These are phyloP conservation scores for Barbarea vulgaris DNA, from an alignment of 345 rosid genomes.

Conservation along the genomic window DNA sequence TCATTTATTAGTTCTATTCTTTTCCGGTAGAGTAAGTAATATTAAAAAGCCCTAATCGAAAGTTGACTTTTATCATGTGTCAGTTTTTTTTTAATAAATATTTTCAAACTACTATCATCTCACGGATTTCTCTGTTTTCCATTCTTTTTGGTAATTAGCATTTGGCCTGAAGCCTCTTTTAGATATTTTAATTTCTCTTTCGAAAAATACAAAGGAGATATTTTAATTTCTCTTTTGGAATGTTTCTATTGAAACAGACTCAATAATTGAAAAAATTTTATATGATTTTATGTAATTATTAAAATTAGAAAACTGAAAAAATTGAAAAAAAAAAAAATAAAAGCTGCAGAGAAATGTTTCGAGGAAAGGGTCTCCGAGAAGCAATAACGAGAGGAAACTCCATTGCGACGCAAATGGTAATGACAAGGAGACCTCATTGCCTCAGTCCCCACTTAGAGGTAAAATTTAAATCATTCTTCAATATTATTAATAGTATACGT, in stretches of 20 bases:
- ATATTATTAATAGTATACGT: neutral
- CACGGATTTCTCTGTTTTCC: constrained; percentile 1
- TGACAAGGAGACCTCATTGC: constrained; percentile 47
- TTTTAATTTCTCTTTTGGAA: constrained; percentile 10
- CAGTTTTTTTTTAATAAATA: neutral
- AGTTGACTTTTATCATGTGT: constrained; percentile 27
- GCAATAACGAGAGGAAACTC: constrained; percentile 54
- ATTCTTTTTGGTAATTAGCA: constrained; percentile 23
- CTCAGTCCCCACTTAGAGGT: constrained; percentile 74
- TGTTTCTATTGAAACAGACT: constrained; percentile 11
- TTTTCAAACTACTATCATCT: constrained; percentile 12
- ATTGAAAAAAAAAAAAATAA: neutral
- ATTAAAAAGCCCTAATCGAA: neutral
- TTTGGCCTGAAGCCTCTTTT: constrained; percentile 27
- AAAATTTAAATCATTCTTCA: constrained; percentile 13
- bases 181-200: constrained; percentile 16
- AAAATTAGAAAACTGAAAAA: neutral
- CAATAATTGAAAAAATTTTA: constrained; percentile 3
- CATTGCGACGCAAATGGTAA: constrained; percentile 45
- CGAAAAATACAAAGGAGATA: neutral
- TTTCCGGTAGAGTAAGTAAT: neutral
- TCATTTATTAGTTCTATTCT: constrained; percentile 35
- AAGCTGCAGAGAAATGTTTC: constrained; percentile 79
- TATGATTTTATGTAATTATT: neutral
- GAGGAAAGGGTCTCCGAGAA: constrained; percentile 64